Conservation (phyloP, 176 grass and related monocot species). For the Zoysia japonica region DNA sequence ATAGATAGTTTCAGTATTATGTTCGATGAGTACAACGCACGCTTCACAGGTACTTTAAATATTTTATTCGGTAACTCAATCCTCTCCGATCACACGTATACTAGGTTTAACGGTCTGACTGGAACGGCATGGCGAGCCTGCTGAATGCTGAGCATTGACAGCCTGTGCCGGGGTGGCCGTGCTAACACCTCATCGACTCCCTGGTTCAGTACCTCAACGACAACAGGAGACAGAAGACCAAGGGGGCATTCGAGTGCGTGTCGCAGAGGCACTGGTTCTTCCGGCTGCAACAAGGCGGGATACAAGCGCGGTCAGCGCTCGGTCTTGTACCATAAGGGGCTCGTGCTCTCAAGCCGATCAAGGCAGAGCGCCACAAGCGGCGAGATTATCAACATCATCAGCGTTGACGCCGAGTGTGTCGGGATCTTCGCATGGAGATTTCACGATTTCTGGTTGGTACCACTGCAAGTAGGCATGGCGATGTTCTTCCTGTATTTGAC, state of each 20-base stretch:
- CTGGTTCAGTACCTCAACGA: constrained; percentile 88
- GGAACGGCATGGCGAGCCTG: no score
- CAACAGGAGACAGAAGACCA: constrained; percentile 38
- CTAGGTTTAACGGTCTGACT: no score
- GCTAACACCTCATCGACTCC: constrained; percentile 37
- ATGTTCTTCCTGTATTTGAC: constrained; percentile 66
- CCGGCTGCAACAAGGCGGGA: not conserved
- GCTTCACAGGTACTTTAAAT: no score
- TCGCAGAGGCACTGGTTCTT: constrained; percentile 15
- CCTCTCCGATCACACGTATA: no score
- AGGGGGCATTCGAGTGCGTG: constrained; percentile 73
- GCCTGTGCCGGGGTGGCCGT: no score
- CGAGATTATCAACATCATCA: constrained; percentile 68
- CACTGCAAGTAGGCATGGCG: constrained; percentile 65
- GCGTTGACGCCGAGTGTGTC: constrained; percentile 59
- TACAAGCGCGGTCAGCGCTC: not conserved
- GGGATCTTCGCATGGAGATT: constrained; percentile 63
- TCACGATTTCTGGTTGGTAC: constrained; percentile 74
- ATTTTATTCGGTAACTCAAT: no score
- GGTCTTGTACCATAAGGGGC: constrained; percentile 16
- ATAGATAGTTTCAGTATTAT: no score
- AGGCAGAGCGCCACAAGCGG: constrained; percentile 27
- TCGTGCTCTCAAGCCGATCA: constrained; percentile 1
- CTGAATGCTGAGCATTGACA: no score
- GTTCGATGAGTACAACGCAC: no score